Base-by-base conservation (phyloP, 2,329 filamentous ascomycete genomes). In the Alternaria angustiovoidea region DNA sequence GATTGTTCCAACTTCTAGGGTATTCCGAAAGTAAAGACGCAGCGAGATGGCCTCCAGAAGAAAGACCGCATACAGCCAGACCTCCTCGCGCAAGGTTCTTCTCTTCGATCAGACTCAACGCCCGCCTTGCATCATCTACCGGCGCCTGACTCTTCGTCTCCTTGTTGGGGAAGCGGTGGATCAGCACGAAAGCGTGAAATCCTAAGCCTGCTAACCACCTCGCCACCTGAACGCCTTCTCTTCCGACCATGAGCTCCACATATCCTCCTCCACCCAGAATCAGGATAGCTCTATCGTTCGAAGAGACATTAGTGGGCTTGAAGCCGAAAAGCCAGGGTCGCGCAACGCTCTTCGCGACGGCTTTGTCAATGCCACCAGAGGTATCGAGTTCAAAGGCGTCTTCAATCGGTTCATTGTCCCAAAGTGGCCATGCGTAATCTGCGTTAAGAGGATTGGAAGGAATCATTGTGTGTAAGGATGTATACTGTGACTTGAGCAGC, bases 251-350 rank as follows among this genome's bases (percentile, higher is more conserved):
- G 14, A 70, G 62, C 46, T 67, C 55, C 2, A 65, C 44, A 20
- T 69, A 69, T n/a, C 68, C 65, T 20, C 65, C 68, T 16, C 66
- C 65, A 4, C 60, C 63, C n/a, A 64, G 54, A 18, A 68, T 58
- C 3, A 69, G 48, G 18, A 68, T 48, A 1, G 51, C 53, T 2
- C 8, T 34, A n/a, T 32, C 62, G 57, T 26, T 57, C 59, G 11
- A 46, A 16, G 26, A 2, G 3, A 4, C 11, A 30, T 41, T 24
- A 4, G 44, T 57, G 16, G 63, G 57, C n/a, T 46, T 55, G 42
- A 61, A 69, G 14, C 39, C 56, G 49, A 69, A 67, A 12, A 70
- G 49, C 63, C 59, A 65, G 2, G 68, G 60, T 7, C 63, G 61
- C 9, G 61, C 38, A 38, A 69, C 66, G 38, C 54, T 54, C 12